These are phyloP conservation scores for Scytalidium sp. DNA, from an alignment of 2,329 filamentous ascomycete species.

Conservation along the genomic window DNA sequence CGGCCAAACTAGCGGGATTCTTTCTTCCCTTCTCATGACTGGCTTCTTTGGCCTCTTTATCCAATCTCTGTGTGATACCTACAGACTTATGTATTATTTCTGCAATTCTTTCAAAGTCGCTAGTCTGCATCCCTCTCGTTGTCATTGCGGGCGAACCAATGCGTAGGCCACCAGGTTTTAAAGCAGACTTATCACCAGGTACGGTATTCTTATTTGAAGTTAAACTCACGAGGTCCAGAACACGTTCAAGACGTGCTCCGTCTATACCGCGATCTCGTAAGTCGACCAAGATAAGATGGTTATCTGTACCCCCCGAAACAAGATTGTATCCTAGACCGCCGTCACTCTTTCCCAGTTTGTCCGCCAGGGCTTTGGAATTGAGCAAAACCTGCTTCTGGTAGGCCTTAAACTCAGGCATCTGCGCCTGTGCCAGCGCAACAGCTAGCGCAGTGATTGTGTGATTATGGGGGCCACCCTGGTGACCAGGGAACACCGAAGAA, in stretches of 20 bases:
- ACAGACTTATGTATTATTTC: conserved; percentile 80
- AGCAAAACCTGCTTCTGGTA: conserved; percentile 86
- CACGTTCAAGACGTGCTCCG: conserved; percentile 79
- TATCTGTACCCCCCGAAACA: conserved; percentile 89
- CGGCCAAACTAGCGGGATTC: conserved; percentile 56
- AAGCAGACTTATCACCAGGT: conserved; percentile 84
- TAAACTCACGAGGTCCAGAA: conserved; percentile 88
- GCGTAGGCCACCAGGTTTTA: conserved; percentile 87
- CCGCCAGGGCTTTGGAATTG: conserved; percentile 82
- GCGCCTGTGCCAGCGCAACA: conserved; percentile 90
- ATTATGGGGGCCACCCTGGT: conserved; percentile 95
- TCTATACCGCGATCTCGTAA: conserved; percentile 83
- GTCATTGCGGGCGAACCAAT: conserved; percentile 97
- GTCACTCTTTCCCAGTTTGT: conserved; percentile 65
- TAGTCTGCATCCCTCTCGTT: conserved; percentile 78
- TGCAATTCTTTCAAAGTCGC: conserved; percentile 79
- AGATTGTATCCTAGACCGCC: conserved; percentile 78
- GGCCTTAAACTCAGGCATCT: conserved; percentile 78
- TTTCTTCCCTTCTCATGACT: conserved; percentile 63
- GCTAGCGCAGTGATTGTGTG: conserved; percentile 93
- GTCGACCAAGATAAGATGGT: conserved; percentile 90
- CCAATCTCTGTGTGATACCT: conserved; percentile 68
- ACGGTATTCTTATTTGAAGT: conserved; percentile 98
- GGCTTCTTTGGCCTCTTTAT: conserved; percentile 64
- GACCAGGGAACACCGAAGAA: conserved; percentile 89